phyloP scores from a whole-genome alignment of 2,329 filamentous ascomycete genomes.

The Sarocladium oryzae region DNA sequence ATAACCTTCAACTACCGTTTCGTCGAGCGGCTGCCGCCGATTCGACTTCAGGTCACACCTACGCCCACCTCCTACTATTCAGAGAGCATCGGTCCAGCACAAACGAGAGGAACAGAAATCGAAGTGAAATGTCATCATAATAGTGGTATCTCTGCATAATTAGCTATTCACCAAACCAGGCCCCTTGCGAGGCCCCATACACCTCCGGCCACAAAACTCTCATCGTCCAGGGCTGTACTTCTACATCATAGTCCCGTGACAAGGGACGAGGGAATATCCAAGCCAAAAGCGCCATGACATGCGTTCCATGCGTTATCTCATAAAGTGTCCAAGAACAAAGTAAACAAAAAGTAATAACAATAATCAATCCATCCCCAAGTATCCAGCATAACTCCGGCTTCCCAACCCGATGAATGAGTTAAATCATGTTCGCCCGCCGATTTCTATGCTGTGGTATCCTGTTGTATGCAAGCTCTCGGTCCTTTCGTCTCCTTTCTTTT shows the following conservation, averaged over 20 bases:
- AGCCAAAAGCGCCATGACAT: slow-evolving; percentile 7
- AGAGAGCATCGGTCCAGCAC: background rate
- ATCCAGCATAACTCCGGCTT: slow-evolving; percentile 7
- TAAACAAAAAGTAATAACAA: background rate
- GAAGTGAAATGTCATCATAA: background rate
- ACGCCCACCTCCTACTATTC: too few relatives aligned
- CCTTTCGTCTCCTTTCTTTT: background rate
- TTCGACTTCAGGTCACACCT: too few relatives aligned
- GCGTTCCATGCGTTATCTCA: slow-evolving; percentile 8
- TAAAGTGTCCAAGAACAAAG: slow-evolving; percentile 6
- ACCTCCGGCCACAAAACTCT: background rate
- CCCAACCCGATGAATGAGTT: background rate
- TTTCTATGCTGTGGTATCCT: slow-evolving; percentile 8
- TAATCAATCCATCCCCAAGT: background rate
- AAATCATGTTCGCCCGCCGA: slow-evolving; percentile 4
- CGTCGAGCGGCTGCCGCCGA: too few relatives aligned
- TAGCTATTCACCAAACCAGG: background rate
- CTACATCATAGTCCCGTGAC: slow-evolving; percentile 1
- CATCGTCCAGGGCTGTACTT: slow-evolving; percentile 5
- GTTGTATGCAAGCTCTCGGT: slow-evolving; percentile 3
- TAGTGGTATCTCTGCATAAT: slow-evolving; percentile 7
- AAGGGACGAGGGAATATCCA: background rate
- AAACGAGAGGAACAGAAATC: too few relatives aligned
- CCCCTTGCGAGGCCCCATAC: background rate
- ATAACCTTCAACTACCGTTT: too few relatives aligned